Evolutionary conservation across 331 rosid species (phyloP), one percentile per base, ranked within the genome.

Genomic region (Arachis monticola): DNA sequence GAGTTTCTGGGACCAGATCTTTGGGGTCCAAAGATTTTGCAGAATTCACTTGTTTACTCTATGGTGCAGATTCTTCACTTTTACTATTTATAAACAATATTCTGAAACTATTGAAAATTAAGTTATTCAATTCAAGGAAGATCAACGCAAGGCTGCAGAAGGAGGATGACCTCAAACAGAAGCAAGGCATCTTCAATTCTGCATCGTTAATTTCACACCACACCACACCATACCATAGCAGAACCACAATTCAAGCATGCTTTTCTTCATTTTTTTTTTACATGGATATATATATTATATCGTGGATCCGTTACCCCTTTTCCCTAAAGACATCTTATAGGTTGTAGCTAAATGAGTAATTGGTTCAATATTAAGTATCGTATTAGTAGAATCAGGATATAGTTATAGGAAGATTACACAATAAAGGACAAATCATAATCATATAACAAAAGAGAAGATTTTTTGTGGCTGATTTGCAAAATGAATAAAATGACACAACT

Each of bases 101-200:
- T 44, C 42, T 66, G 58, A 13, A 13, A 17, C 32, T 56, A 5
- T 62, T 13, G 9, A 12, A 13, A 35, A 67, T 11, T 35, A 55
- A 17, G 53, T 64, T 56, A 30, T 67, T 10, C 13, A 42, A 65
- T 5, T 14, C 8, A 46, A 58, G 11, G 55, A 17, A 47, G 41
- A 76, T 17, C 80, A 76, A 76, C 74, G 42, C 38, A 75, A 64
- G 12, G 73, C 27, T 27, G 73, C 60, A 45, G 17, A 58, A 76
- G 50, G 17, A 35, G 22, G 69, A 68, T 11, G 62, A 69, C 56
- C 64, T 59, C 45, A 46, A 58, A 67, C 47, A 7, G 9, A 48
- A 48, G 75, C 64, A 69, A 69, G 58, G 81, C 65, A 69, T 77
- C 64, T 50, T 60, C 75, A 48, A 60, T 38, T 38, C 47, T 57